Percentiles rank a stretch among this genome's conserved stretches.
Evolutionary conservation across 2,329 filamentous ascomycete genomes (phyloP).

Genomic region (Curvularia eragrostidis): DNA sequence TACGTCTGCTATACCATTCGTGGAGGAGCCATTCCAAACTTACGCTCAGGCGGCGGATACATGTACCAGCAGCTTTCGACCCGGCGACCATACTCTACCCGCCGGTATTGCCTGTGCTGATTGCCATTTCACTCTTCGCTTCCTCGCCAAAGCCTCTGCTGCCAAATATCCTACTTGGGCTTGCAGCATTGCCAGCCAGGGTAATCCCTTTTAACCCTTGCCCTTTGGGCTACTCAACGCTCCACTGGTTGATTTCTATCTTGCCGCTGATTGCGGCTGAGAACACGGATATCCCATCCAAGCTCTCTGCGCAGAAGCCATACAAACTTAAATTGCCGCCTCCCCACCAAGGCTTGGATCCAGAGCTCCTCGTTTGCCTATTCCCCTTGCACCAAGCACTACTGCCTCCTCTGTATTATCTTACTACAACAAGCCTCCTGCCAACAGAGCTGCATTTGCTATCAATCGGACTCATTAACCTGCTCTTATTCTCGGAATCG

Average conservation of each 20-base stretch:
- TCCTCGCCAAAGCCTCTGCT: slow-evolving; percentile 68
- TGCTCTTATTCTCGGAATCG: slow-evolving; percentile 77
- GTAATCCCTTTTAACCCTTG: slow-evolving; percentile 71
- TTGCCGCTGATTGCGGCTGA: slow-evolving; percentile 68
- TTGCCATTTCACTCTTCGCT: slow-evolving; percentile 74
- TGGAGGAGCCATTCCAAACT: slow-evolving; percentile 34
- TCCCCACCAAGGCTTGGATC: slow-evolving; percentile 51
- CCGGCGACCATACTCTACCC: slow-evolving; percentile 92
- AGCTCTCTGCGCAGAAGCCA: slow-evolving; percentile 41
- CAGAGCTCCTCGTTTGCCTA: slow-evolving; percentile 68
- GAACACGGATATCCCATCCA: slow-evolving; percentile 50
- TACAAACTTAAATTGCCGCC: slow-evolving; percentile 46
- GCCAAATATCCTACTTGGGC: slow-evolving; percentile 80
- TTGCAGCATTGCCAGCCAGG: slow-evolving; percentile 76
- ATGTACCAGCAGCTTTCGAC: slow-evolving; percentile 80
- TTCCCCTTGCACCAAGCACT: slow-evolving; percentile 86
- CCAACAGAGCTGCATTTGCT: slow-evolving; percentile 87
- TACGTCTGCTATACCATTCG: slow-evolving; percentile 47
- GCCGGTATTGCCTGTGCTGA: slow-evolving; percentile 74
- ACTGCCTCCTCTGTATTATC: slow-evolving; percentile 73
- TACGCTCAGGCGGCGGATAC: slow-evolving; percentile 56
- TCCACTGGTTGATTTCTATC: slow-evolving; percentile 82
- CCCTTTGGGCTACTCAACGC: slow-evolving; percentile 64
- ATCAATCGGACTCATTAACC: slow-evolving; percentile 80
- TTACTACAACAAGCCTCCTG: slow-evolving; percentile 88